Conservation (phyloP, 2,329 filamentous ascomycete genomes). For the Fusarium burgessii region DNA sequence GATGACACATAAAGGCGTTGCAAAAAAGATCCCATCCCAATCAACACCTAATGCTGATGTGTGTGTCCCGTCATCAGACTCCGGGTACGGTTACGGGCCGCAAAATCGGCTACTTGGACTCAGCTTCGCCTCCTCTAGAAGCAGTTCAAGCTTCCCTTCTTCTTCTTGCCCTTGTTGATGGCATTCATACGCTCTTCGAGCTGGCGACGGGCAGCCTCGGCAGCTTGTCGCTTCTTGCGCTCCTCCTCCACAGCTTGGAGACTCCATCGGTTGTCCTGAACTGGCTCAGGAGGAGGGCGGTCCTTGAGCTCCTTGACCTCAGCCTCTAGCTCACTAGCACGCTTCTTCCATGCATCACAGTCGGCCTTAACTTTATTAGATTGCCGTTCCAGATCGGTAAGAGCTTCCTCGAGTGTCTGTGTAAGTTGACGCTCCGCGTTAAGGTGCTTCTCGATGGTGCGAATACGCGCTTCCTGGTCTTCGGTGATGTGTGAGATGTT, state of each 20-base stretch:
- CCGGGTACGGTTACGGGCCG: neutral
- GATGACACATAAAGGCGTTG: conserved; percentile 43
- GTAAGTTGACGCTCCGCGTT: conserved; percentile 97
- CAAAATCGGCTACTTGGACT: conserved; percentile 23
- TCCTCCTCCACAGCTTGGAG: conserved; percentile 97
- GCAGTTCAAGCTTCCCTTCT: conserved; percentile 96
- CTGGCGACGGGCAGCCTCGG: conserved; percentile 88
- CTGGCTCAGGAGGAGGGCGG: conserved; percentile 57
- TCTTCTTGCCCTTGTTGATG: conserved; percentile 89
- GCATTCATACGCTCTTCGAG: conserved; percentile 96
- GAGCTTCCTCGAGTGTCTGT: conserved; percentile 91
- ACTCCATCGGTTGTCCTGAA: conserved; percentile 71
- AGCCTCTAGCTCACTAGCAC: conserved; percentile 78
- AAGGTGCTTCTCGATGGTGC: conserved; percentile 96
- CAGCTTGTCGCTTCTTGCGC: conserved; percentile 88
- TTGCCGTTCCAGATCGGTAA: conserved; percentile 92
- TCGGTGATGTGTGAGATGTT: conserved; percentile 84
- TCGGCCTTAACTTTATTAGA: conserved; percentile 93
- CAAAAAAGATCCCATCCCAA: conserved; percentile 18
- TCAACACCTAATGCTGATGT: conserved; percentile 18
- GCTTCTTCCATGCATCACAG: conserved; percentile 90
- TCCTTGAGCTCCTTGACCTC: conserved; percentile 76
- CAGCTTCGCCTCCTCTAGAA: conserved; percentile 71
- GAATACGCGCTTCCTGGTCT: conserved; percentile 94
- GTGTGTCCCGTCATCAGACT: conserved; percentile 17